Conservation (phyloP, 768 basidiomycete species). For the Amanita exitialis region DNA sequence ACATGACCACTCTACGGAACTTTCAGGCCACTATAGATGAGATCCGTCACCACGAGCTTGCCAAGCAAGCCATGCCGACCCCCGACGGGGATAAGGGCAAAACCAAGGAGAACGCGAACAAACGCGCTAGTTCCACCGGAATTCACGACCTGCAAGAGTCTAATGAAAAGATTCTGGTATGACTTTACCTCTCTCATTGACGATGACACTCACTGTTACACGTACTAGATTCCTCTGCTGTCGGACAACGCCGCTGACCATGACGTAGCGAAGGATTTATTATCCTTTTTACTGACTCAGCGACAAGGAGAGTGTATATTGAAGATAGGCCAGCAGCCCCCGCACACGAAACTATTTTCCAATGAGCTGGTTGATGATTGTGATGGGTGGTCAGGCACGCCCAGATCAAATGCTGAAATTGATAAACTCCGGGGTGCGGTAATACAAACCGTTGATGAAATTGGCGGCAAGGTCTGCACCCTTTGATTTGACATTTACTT, state of each 20-base stretch:
- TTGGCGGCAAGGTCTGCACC: constrained; percentile 62
- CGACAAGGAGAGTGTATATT: constrained; percentile 67
- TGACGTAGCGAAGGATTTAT: constrained; percentile 49
- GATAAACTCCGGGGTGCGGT: constrained; percentile 33
- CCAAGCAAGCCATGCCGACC: constrained; percentile 29
- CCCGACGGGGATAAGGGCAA: constrained; percentile 24
- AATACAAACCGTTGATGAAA: constrained; percentile 50
- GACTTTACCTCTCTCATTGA: constrained; percentile 6
- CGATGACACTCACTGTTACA: constrained; percentile 4
- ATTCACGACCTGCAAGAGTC: constrained; percentile 28
- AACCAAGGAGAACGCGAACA: constrained; percentile 9
- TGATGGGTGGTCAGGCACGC: constrained; percentile 45
- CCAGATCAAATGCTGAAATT: constrained; percentile 42
- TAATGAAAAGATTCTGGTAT: constrained; percentile 47
- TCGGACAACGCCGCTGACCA: constrained; percentile 30
- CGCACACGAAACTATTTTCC: constrained; percentile 42
- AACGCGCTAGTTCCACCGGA: background rate
- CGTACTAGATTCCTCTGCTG: constrained; percentile 32
- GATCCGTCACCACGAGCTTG: constrained; percentile 57
- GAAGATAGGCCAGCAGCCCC: constrained; percentile 61
- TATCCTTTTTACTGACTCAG: constrained; percentile 60
- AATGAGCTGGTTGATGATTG: constrained; percentile 33
- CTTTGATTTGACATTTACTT: background rate
- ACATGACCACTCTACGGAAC: constrained; percentile 47
- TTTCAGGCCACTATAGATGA: constrained; percentile 75